Evolutionary conservation across 805 yeast species (phyloP).

Genomic region (Lachancea kluyveri): DNA sequence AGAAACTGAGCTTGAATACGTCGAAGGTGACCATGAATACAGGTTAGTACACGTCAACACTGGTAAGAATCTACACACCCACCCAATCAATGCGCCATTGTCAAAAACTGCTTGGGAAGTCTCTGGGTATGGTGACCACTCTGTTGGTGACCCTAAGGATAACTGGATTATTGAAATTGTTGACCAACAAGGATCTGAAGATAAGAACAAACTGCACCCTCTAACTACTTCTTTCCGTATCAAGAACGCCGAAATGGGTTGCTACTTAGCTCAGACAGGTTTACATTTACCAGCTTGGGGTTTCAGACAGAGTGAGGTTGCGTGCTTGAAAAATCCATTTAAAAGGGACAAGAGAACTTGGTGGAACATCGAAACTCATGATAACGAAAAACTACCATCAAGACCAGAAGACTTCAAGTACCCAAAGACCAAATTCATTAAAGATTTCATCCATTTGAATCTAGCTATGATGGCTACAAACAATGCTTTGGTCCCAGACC

Average conservation of each 20-base stretch:
- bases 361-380: constrained; percentile 80
- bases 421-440: constrained; percentile 73
- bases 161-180: constrained; percentile 87
- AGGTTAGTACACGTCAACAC: constrained; percentile 69
- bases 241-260: constrained; percentile 55
- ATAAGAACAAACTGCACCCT: constrained; percentile 55
- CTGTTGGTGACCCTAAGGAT: constrained; percentile 73
- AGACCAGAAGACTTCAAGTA: constrained; percentile 32
- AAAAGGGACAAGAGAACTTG: constrained; percentile 78
- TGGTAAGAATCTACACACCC: constrained; percentile 77
- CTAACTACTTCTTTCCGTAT: constrained; percentile 68
- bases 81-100: constrained; percentile 69
- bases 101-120: constrained; percentile 69
- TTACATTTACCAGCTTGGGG: constrained; percentile 74
- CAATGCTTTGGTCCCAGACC: constrained; percentile 73
- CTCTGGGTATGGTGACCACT: constrained; percentile 73
- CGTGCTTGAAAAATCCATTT: constrained; percentile 56
- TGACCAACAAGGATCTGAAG: constrained; percentile 52
- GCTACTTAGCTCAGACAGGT: constrained; percentile 76
- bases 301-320: constrained; percentile 74
- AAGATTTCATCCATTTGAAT: constrained; percentile 69
- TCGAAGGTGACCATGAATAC: constrained; percentile 59
- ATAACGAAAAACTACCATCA: constrained; percentile 57
- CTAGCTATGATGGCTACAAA: constrained; percentile 93
- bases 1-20: constrained; percentile 29